A percentile compares a stretch with the other conserved stretches of the same genome.
Evolutionary conservation across 2,329 filamentous ascomycete species (phyloP).

Genomic region (Rachicladosporium sp.): DNA sequence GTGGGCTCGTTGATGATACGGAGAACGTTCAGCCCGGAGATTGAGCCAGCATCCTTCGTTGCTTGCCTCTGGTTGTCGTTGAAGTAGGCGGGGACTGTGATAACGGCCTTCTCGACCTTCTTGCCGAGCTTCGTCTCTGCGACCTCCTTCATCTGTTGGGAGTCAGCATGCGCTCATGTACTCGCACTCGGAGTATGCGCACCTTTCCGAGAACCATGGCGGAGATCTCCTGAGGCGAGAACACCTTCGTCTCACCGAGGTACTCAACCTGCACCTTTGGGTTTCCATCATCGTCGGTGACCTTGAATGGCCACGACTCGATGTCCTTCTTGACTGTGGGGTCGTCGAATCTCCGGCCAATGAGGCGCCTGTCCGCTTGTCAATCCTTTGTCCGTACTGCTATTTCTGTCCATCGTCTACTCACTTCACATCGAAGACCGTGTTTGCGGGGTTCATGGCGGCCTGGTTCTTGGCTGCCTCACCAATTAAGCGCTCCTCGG

Average conservation of each 20-base stretch:
- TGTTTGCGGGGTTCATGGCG: slow-evolving; percentile 97
- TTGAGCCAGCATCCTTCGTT: slow-evolving; percentile 98
- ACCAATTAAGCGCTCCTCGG: slow-evolving; percentile 97
- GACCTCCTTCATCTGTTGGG: slow-evolving; percentile 87
- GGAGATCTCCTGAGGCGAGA: slow-evolving; percentile 97
- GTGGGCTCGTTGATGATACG: slow-evolving; percentile 99
- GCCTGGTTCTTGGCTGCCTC: slow-evolving; percentile 99
- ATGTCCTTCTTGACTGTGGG: slow-evolving; percentile 97
- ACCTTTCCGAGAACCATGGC: slow-evolving; percentile 98
- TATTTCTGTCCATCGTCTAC: slow-evolving; percentile 6
- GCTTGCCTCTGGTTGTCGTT: slow-evolving; percentile 99
- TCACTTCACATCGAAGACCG: slow-evolving; percentile 91
- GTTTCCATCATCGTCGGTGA: slow-evolving; percentile 76
- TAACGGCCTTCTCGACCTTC: slow-evolving; percentile 97
- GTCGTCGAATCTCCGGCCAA: slow-evolving; percentile 91
- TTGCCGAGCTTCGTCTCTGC: slow-evolving; percentile 96
- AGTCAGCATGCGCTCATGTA: slow-evolving; percentile 6
- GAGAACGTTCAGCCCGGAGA: slow-evolving; percentile 92
- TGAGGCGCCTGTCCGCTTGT: slow-evolving; percentile 62
- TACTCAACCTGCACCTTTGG: slow-evolving; percentile 93
- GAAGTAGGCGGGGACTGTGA: slow-evolving; percentile 99
- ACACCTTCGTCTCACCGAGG: slow-evolving; percentile 85
- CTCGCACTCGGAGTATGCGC: slow-evolving; percentile 19
- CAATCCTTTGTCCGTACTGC: slow-evolving; percentile 14
- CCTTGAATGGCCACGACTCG: slow-evolving; percentile 99